A percentile compares a stretch with the other conserved stretches of the same genome.
phyloP scores from a whole-genome alignment of 257 asterid species.

The Solanum corneliomulleri region DNA sequence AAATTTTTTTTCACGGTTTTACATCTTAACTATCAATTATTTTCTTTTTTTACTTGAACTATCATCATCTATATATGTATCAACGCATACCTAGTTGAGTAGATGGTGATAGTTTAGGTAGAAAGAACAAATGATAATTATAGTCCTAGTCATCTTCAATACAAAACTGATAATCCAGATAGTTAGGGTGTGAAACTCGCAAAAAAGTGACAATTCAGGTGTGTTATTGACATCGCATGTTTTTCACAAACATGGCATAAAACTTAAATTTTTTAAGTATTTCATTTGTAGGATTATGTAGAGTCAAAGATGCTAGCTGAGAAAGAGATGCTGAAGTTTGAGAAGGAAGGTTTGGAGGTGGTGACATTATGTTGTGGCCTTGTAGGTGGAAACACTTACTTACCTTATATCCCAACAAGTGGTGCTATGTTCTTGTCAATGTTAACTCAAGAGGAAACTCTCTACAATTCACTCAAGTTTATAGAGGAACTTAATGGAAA shows the following conservation, averaged over 20 bases:
- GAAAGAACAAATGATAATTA: too few species aligned
- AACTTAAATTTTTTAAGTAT: background rate
- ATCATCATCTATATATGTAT: background rate
- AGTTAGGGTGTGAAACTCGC: too few species aligned
- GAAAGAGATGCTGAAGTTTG: slow-evolving; percentile 26
- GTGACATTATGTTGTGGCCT: slow-evolving; percentile 48
- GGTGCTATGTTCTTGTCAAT: slow-evolving; percentile 12
- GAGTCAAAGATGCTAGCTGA: slow-evolving; percentile 51
- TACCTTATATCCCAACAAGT: slow-evolving; percentile 9
- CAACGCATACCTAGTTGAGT: too few species aligned
- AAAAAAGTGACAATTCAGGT: background rate
- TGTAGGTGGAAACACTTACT: slow-evolving; percentile 46
- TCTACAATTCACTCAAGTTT: slow-evolving; percentile 18
- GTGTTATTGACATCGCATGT: background rate
- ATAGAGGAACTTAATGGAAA: slow-evolving; percentile 46
- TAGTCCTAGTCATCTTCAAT: background rate
- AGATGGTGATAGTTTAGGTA: background rate
- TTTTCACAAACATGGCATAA: background rate
- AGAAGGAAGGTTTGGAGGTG: slow-evolving; percentile 31
- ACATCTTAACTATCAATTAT: background rate
- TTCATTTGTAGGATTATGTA: slow-evolving; percentile 20
- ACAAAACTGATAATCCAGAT: too few species aligned
- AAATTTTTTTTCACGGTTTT: too few species aligned
- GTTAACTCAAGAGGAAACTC: background rate
- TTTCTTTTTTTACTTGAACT: too few species aligned